Evolutionary conservation across 164 flowering plant species (phyloP).

Genomic region (Kingdonia uniflora): DNA sequence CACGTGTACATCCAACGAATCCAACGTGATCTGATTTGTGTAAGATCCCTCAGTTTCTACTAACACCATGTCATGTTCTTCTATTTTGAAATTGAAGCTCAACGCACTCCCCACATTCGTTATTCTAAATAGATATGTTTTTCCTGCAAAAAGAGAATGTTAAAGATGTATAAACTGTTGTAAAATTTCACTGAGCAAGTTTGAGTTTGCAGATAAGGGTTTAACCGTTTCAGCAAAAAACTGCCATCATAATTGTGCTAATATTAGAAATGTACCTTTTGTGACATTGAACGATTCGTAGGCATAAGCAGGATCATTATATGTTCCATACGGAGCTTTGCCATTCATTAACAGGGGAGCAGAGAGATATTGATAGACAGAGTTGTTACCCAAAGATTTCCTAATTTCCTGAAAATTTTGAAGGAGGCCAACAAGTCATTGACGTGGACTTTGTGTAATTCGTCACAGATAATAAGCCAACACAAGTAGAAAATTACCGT

Average conservation of each 20-base stretch:
- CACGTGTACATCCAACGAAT: slow-evolving; percentile 55
- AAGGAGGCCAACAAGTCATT: too few species aligned
- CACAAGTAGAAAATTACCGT: slow-evolving; percentile 3
- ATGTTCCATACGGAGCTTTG: slow-evolving; percentile 30
- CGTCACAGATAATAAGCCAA: too few species aligned
- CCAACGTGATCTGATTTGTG: slow-evolving; percentile 37
- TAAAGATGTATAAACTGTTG: too few species aligned
- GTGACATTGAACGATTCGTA: slow-evolving; percentile 33
- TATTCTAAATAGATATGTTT: slow-evolving; percentile 51
- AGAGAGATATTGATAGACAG: slow-evolving; percentile 9
- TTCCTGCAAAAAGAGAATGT: slow-evolving; percentile 29
- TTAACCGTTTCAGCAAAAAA: too few species aligned
- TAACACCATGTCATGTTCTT: slow-evolving; percentile 50
- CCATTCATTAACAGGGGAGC: slow-evolving; percentile 53
- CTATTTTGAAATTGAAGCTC: slow-evolving; percentile 58
- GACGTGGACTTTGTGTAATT: too few species aligned
- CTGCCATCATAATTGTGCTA: too few species aligned
- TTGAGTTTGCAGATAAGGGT: too few species aligned
- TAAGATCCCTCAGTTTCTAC: slow-evolving; percentile 80
- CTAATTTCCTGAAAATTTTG: too few species aligned
- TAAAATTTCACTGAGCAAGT: too few species aligned
- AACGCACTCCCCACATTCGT: slow-evolving; percentile 39
- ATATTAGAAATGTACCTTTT: slow-evolving; percentile 23
- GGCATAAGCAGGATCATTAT: not conserved
- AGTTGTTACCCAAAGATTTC: not conserved